A percentile compares a stretch with the other conserved stretches of the same genome.
These are phyloP conservation scores for Juncus effusus DNA, from an alignment of 176 grass and related monocot genomes.

Conservation along the genomic window DNA sequence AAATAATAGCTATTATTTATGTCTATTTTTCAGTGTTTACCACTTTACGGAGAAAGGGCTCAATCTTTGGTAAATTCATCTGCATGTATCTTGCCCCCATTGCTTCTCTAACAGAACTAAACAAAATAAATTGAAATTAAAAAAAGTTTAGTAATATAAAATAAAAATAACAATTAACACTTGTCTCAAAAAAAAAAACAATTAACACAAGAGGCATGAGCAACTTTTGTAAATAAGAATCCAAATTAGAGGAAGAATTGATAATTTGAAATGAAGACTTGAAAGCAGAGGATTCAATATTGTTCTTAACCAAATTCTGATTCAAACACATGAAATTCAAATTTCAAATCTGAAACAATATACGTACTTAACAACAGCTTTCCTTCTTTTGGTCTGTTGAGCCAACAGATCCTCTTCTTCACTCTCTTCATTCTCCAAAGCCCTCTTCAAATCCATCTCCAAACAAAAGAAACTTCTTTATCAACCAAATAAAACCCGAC, in stretches of 20 bases:
- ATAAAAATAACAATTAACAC: not conserved
- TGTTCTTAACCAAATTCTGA: not conserved
- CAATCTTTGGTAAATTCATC: slow-evolving; percentile 27
- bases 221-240: too few relatives aligned
- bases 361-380: slow-evolving; percentile 19
- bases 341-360: not conserved
- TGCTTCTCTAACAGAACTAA: slow-evolving; percentile 23
- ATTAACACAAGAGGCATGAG: not conserved
- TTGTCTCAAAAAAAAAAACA: not conserved
- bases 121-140: slow-evolving; percentile 3
- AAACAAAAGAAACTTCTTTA: not conserved
- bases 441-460: slow-evolving; percentile 30
- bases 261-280: too few relatives aligned
- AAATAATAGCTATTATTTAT: not conserved
- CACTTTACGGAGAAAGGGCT: slow-evolving; percentile 31
- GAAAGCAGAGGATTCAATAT: too few relatives aligned
- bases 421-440: slow-evolving; percentile 9
- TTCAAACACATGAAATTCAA: not conserved
- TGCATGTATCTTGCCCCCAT: slow-evolving; percentile 33
- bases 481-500: not conserved
- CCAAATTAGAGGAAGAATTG: too few relatives aligned
- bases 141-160: not conserved
- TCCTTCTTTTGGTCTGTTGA: slow-evolving; percentile 19
- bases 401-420: slow-evolving; percentile 2
- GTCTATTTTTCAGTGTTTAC: slow-evolving; percentile 1